Base-by-base conservation (phyloP, 2,329 filamentous ascomycete genomes). In the Paradendryphiella salina region DNA sequence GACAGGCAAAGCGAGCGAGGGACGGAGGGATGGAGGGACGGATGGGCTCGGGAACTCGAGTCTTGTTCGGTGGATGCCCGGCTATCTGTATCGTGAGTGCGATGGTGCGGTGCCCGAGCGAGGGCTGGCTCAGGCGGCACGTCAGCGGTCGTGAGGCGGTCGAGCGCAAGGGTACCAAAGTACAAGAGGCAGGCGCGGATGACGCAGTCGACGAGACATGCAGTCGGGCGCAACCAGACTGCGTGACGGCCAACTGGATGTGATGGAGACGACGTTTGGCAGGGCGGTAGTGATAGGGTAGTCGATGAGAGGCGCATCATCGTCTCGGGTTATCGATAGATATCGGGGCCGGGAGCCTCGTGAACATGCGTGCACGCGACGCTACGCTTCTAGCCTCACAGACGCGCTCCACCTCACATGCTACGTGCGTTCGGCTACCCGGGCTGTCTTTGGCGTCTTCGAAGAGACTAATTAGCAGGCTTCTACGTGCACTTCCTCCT, bases 111-210 rank as follows among this genome's bases (percentile, higher is more conserved):
- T 57, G 50, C 62, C 26, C 29, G 17, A 21, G 59, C 44, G 56
- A 49, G 23, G 54, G 57, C 54, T 58, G 64, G 54, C 40, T 65
- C 57, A 63, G 58, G 61, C 60, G 52, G 39, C 37, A 34, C 53
- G 59, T 64, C 59, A 64, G 65, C 61, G 52, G 58, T 61, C 51
- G 66, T 63, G 65, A 67, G 63, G 67, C 63, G 62, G 64, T 55
- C 52, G 59, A 37, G 52, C 29, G 41, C 50, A 46, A 54, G 56
- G 43, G 35, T 50, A 46, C 41, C 55, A 51, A 28, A 52, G 56
- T 59, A 60, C 46, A 47, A 60, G 57, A 65, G 61, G 62, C 59
- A 63, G 56, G 60, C 61, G 55, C 64, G 56, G 62, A 60, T 60
- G 65, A 69, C 69, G 67, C 64, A 67, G 64, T 29, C 61, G 54